phyloP scores from a whole-genome alignment of 208 protist genomes.

The Leishmania major region DNA sequence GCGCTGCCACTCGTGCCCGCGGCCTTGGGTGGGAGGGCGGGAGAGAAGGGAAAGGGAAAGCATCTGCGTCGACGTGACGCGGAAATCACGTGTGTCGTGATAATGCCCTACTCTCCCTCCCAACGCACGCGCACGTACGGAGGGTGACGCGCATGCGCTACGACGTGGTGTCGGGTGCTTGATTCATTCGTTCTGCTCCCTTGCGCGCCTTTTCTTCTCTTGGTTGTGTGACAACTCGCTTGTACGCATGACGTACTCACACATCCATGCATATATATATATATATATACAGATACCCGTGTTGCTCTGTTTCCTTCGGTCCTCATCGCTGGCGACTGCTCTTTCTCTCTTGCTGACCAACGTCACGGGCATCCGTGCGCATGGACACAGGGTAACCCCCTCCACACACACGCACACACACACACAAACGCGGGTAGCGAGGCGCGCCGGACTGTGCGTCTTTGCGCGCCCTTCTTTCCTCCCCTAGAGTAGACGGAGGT shows the following conservation, averaged over 20 bases:
- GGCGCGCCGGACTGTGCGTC: background rate
- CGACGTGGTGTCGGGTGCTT: background rate
- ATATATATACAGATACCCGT: background rate
- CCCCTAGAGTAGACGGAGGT: background rate
- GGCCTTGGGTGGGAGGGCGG: background rate
- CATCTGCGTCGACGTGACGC: background rate
- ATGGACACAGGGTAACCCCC: background rate
- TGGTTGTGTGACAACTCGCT: background rate
- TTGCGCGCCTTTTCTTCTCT: background rate
- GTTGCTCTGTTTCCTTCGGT: background rate
- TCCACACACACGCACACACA: background rate
- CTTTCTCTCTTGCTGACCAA: background rate
- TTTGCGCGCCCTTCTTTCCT: background rate
- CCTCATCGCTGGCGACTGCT: background rate
- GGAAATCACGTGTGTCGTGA: background rate
- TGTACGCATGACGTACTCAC: background rate
- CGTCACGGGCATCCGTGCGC: background rate
- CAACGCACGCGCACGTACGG: background rate
- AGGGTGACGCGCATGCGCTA: background rate
- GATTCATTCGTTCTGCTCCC: background rate
- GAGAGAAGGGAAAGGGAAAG: background rate
- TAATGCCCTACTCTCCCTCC: background rate
- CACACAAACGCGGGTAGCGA: background rate
- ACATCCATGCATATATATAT: background rate
- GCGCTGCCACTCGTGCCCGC: background rate